Evolutionary conservation across 257 asterid genomes (phyloP), one percentile per base, ranked within the genome.

Genomic region (Leonotis leonurus): DNA sequence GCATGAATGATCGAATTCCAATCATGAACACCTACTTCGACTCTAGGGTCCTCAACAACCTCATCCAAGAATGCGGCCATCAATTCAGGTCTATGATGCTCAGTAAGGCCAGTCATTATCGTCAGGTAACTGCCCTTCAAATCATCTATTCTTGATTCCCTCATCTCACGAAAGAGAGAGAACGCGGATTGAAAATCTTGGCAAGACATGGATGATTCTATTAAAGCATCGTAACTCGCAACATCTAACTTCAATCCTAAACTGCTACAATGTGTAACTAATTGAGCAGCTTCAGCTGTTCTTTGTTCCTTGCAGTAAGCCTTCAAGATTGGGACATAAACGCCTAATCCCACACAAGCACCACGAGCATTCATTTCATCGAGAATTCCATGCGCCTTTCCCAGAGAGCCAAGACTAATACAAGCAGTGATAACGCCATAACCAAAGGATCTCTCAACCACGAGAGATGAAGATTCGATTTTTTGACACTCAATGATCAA

Each of bases 1-100:
- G 99, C 94, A 25, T 89, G 99, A 30, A 93, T 87, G 18, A 93
- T 93, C 6, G 99, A 93, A 25, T 93, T 93, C 99, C 99, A 93
- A 49, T 93, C 99, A 33, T 93, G 99, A 14, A 90, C 84, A 11
- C 96, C 94, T 4, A 93, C 72, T 64, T 80, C 85, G 11, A 85
- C 61, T 46, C 95, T 77, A 17, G 94, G 99, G 69, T 93, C 99
- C 70, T 75, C 86, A n/a, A 87, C 95, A 13, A 85, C 79, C 53
- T 89, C 96, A 37, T 93, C 96, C 75, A 93, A 64, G 71, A 89
- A 85, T 16, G 88, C 83, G 0, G 97, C 94, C 97, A 93, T 89
- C 59, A 93, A 85, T 59, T 93, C 99, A 26, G 99, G 97, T 39
- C 99, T 79, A 64, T 85, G 99, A 48, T 85, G 86, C 63, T 89